Conservation (phyloP, 257 asterid species). For the Penstemon davidsonii region DNA sequence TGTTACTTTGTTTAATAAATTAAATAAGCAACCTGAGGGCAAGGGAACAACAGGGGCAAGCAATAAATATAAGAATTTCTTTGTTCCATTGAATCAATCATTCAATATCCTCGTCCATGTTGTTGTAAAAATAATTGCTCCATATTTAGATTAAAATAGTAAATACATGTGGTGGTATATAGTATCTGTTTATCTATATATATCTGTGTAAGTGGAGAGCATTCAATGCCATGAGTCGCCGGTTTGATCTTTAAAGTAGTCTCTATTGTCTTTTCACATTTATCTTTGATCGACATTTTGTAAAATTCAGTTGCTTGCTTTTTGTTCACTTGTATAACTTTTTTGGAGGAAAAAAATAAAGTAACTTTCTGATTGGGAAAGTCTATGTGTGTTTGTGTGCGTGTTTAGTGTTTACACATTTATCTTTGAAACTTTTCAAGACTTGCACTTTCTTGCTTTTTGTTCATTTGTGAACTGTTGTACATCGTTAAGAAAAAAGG, state of each 20-base stretch:
- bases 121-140: slow-evolving; percentile 31
- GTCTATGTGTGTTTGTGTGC: too few species aligned
- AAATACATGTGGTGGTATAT: slow-evolving; percentile 1
- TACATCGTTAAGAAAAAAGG: neutral
- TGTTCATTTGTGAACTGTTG: neutral
- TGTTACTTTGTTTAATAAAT: slow-evolving; percentile 14
- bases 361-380: neutral
- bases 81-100: slow-evolving; percentile 43
- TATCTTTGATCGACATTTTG: slow-evolving; percentile 28
- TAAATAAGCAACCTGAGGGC: slow-evolving; percentile 33
- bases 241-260: slow-evolving; percentile 32
- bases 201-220: slow-evolving; percentile 37
- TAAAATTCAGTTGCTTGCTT: slow-evolving; percentile 13
- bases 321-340: slow-evolving; percentile 21
- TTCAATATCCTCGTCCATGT: slow-evolving; percentile 53
- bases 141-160: slow-evolving; percentile 19
- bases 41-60: slow-evolving; percentile 34
- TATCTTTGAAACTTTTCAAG: slow-evolving; percentile 8
- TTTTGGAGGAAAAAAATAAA: slow-evolving; percentile 8
- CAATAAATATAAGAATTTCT: slow-evolving; percentile 46
- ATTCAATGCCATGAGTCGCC: slow-evolving; percentile 54
- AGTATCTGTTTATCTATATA: slow-evolving; percentile 29
- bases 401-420: neutral
- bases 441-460: slow-evolving; percentile 19
- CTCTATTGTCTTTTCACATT: slow-evolving; percentile 55